Percentiles rank a stretch among this genome's conserved stretches.
phyloP scores from a whole-genome alignment of 2,329 filamentous ascomycete genomes.

The Seiridium unicorne region DNA sequence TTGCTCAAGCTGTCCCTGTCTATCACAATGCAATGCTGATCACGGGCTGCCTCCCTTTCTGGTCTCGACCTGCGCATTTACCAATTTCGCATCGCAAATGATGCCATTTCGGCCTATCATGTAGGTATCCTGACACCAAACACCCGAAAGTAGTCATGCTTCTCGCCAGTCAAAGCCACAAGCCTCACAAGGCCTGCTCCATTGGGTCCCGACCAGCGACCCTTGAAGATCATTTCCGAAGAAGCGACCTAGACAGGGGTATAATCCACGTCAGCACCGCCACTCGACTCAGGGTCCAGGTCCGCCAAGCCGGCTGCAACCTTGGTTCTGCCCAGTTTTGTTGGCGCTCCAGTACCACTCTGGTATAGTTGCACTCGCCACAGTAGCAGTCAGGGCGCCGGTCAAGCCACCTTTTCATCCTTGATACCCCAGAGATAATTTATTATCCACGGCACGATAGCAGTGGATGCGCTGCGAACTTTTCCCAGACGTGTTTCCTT shows the following conservation, averaged over 20 bases:
- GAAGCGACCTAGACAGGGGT: slow-evolving; percentile 9
- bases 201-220: neutral
- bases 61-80: neutral
- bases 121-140: neutral
- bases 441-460: slow-evolving; percentile 7
- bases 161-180: neutral
- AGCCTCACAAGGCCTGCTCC: neutral
- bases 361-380: slow-evolving; percentile 21
- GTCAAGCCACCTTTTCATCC: slow-evolving; percentile 1
- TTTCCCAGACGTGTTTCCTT: neutral
- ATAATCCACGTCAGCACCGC: slow-evolving; percentile 24
- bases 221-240: slow-evolving; percentile 19
- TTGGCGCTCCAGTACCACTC: slow-evolving; percentile 10
- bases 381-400: slow-evolving; percentile 15
- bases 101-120: neutral
- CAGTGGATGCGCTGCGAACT: neutral
- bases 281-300: slow-evolving; percentile 20
- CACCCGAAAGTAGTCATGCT: neutral
- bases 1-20: neutral
- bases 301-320: slow-evolving; percentile 12
- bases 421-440: slow-evolving; percentile 5
- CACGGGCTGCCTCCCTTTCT: neutral
- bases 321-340: slow-evolving; percentile 25
- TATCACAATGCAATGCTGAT: neutral
- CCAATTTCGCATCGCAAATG: neutral